These are phyloP conservation scores for Aspergillus arachidicola DNA, from an alignment of 2,329 filamentous ascomycete genomes.

Conservation along the genomic window DNA sequence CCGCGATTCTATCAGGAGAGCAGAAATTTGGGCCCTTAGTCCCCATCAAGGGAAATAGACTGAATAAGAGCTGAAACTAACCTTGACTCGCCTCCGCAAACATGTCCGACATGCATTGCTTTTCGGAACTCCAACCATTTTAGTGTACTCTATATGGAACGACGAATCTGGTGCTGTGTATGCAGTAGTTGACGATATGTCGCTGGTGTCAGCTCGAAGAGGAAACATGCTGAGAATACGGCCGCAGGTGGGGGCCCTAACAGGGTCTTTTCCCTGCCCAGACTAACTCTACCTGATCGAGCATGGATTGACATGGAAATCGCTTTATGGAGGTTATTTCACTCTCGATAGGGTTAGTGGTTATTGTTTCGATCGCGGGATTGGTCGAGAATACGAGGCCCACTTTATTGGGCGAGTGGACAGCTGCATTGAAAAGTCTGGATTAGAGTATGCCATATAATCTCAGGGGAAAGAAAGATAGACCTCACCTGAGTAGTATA, in stretches of 20 bases:
- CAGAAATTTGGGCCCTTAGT: background rate
- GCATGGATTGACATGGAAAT: background rate
- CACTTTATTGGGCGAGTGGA: background rate
- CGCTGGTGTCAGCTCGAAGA: background rate
- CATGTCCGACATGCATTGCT: background rate
- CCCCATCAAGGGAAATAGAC: background rate
- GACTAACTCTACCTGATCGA: background rate
- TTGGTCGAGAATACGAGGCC: background rate
- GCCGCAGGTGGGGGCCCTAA: background rate
- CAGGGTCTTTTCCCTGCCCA: background rate
- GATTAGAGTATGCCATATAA: background rate
- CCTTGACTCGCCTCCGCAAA: background rate
- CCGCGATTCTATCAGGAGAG: no score
- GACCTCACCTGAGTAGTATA: no score
- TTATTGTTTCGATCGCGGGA: background rate
- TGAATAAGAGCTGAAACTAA: background rate
- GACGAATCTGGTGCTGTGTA: background rate
- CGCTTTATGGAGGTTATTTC: background rate
- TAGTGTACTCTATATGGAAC: background rate
- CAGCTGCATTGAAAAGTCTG: background rate
- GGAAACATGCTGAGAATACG: slow-evolving; percentile 1
- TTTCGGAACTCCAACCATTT: background rate
- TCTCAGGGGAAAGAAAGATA: no score
- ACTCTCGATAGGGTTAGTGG: background rate
- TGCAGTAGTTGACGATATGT: background rate